Evolutionary conservation across 2,329 filamentous ascomycete genomes (phyloP), one percentile per base, ranked within the genome.

Genomic region (Colletotrichum plurivorum): DNA sequence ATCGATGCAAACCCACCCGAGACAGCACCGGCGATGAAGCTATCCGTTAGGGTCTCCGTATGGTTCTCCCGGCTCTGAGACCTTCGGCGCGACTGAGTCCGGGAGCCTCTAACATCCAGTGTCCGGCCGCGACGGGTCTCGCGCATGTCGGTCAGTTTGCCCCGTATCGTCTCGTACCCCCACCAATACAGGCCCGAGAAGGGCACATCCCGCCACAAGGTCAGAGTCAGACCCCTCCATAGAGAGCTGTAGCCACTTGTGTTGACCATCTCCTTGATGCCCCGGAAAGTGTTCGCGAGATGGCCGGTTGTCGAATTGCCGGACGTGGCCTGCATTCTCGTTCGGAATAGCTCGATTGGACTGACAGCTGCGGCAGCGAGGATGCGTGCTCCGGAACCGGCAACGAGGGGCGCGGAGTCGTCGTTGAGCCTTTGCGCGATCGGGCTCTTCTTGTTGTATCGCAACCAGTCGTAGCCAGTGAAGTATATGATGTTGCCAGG

Each of bases 401-500:
- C 94, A 1, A 93, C 85, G 1, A 99, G 85, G 0, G 96, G 94
- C 6, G 93, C 90, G 73, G 93, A 94, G 9, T 89, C 87, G 73
- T 95, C 93, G 15, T 88, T 87, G 10, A 91, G 78, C 20, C 86
- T 73, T 49, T 84, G 85, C 43, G 86, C 87, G 71, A 98, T 88
- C 0, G 94, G 95, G 73, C 93, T 97, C 49, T 82, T 83, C 1
- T 85, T 83, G 75, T 93, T 92, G 72, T 88, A 93, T 43, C 96
- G 91, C 67, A 99, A 80, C 92, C 94, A 98, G 77, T 99, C 96
- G 80, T 99, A 99, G 46, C 96, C 96, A 13, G 96, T 97, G 76
- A 98, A 98, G 82, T 99, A 99, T 73, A 99, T 98, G 73, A 99
- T 96, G 78, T 99, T 99, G 27, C 91, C 94, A 0, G 96, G 96